Evolutionary conservation across 2,329 filamentous ascomycete species (phyloP).

Genomic region (Aspergillus aculeatinus): DNA sequence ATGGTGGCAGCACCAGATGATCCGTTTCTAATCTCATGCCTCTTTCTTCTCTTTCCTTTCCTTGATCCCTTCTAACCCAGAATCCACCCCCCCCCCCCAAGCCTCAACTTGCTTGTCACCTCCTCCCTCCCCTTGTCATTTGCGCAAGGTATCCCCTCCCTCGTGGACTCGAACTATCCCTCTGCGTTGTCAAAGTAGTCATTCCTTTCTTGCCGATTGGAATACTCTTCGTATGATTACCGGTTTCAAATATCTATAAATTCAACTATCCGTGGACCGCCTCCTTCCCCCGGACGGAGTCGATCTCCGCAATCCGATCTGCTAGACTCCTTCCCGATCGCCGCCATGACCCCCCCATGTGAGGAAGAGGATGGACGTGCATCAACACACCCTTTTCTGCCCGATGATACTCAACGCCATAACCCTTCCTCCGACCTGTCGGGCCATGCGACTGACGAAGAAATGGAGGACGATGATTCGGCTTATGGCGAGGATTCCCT

Average conservation of each 20-base stretch:
- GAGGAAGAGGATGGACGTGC: neutral
- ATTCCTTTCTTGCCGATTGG: no score
- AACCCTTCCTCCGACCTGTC: neutral
- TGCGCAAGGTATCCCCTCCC: neutral
- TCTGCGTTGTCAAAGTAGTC: neutral
- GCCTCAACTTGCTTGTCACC: neutral
- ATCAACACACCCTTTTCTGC: neutral
- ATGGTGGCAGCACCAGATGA: neutral
- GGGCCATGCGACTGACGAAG: slow-evolving; percentile 3
- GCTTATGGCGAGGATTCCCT: slow-evolving; percentile 21
- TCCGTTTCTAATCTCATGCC: neutral
- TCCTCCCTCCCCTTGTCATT: neutral
- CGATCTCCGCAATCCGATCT: slow-evolving; percentile 10
- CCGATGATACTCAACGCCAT: neutral
- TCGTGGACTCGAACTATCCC: neutral
- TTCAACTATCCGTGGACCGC: neutral
- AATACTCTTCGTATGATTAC: neutral
- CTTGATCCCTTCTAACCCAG: neutral
- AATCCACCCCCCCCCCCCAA: neutral
- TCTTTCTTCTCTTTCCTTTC: neutral
- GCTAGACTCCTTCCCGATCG: neutral
- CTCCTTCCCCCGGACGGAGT: neutral
- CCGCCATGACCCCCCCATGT: slow-evolving; percentile 8
- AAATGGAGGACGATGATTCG: slow-evolving; percentile 17
- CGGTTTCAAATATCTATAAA: neutral